Conservation (phyloP, 257 asterid genomes). For the Parsonsia alboflavescens region DNA sequence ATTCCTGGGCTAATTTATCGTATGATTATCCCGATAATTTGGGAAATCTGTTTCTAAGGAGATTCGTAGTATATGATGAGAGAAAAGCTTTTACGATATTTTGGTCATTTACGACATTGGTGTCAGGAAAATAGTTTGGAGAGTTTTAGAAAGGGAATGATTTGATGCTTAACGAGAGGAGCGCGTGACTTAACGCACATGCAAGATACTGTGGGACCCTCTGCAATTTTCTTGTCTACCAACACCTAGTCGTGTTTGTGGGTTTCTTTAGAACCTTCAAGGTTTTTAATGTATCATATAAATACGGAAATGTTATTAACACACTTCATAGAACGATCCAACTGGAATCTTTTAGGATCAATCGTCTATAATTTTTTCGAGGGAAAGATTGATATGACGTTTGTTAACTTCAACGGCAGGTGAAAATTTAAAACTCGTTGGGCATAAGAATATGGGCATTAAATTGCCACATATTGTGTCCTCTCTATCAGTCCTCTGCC, state of each 20-base stretch:
- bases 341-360: too few relatives aligned
- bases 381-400: too few relatives aligned
- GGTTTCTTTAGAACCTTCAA: neutral
- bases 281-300: neutral
- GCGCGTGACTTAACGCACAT: conserved; percentile 14
- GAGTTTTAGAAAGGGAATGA: neutral
- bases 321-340: too few relatives aligned
- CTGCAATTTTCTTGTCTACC: neutral
- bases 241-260: neutral
- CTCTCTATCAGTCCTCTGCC: too few relatives aligned
- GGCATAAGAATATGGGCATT: too few relatives aligned
- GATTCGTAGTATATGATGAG: neutral
- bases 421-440: too few relatives aligned
- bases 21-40: neutral
- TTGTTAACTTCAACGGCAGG: too few relatives aligned
- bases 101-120: conserved; percentile 17
- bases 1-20: conserved; percentile 17
- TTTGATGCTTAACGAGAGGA: neutral
- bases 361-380: too few relatives aligned
- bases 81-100: neutral
- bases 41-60: neutral
- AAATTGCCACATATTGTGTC: too few relatives aligned
- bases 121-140: conserved; percentile 22
- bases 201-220: conserved; percentile 24
- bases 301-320: too few relatives aligned